Conservation (phyloP, 257 asterid genomes). For the Capsicum pubescens region DNA sequence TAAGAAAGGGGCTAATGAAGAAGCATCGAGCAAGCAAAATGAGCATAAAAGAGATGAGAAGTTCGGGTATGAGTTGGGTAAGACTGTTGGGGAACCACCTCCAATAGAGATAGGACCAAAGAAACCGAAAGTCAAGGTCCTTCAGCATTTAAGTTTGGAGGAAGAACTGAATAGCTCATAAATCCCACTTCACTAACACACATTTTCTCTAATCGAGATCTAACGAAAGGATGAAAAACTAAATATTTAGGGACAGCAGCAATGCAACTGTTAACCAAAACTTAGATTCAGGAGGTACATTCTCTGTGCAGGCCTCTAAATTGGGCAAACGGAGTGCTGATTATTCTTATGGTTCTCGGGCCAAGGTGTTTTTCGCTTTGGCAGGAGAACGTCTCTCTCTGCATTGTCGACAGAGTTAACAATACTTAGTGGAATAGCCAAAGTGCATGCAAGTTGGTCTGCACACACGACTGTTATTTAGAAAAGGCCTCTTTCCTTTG, state of each 20-base stretch:
- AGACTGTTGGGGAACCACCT: conserved; percentile 28
- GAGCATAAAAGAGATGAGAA: conserved; percentile 17
- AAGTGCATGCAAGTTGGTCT: background rate
- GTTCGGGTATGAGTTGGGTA: conserved; percentile 15
- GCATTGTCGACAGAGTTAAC: background rate
- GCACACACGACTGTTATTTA: too few relatives aligned
- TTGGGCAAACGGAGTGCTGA: conserved; percentile 20
- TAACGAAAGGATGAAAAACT: conserved; percentile 26
- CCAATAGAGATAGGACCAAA: conserved; percentile 34
- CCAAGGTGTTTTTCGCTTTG: conserved; percentile 26
- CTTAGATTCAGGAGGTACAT: conserved; percentile 31
- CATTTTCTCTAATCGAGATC: conserved; percentile 12
- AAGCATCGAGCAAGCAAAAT: conserved; percentile 19
- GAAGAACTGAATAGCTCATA: conserved; percentile 21
- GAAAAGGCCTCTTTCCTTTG: background rate
- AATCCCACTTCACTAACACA: conserved; percentile 13
- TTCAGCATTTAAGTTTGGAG: conserved; percentile 25
- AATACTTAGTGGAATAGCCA: background rate
- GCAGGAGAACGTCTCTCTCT: conserved; percentile 16
- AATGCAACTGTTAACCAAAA: conserved; percentile 26
- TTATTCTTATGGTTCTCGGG: conserved; percentile 23
- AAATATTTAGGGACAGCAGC: background rate
- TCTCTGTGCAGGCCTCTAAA: conserved; percentile 35
- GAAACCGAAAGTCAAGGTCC: conserved; percentile 35
- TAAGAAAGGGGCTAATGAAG: conserved; percentile 22